Conservation (phyloP, 176 grass and related monocot genomes). For the Zoysia pacifica region DNA sequence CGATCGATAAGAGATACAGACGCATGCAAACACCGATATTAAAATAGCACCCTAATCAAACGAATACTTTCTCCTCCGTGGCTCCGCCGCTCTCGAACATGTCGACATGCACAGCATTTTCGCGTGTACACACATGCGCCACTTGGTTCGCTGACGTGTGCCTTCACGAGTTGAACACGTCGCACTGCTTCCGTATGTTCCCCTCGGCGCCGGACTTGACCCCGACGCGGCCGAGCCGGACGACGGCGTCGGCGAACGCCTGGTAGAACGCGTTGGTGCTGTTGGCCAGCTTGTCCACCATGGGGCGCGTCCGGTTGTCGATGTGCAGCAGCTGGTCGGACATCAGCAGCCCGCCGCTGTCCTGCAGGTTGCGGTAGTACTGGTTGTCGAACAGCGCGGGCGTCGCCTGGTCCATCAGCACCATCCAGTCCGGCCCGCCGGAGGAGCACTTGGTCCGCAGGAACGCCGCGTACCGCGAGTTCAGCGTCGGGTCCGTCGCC, state of each 20-base stretch:
- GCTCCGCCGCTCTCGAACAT: neutral
- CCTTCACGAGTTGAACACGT: conserved; percentile 63
- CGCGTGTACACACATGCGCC: conserved; percentile 15
- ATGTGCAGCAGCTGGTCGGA: conserved; percentile 74
- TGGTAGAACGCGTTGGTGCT: conserved; percentile 53
- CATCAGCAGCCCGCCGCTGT: conserved; percentile 56
- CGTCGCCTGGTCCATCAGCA: conserved; percentile 69
- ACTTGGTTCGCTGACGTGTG: neutral
- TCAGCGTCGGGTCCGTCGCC: conserved; percentile 51
- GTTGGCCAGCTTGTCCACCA: conserved; percentile 50
- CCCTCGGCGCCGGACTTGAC: conserved; percentile 68
- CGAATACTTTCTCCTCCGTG: neutral
- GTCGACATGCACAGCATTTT: conserved; percentile 15
- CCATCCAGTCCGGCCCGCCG: conserved; percentile 35
- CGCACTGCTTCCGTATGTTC: conserved; percentile 70
- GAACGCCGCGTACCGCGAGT: conserved; percentile 55
- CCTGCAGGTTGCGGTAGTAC: conserved; percentile 79
- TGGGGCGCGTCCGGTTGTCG: conserved; percentile 52
- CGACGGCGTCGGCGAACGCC: conserved; percentile 63
- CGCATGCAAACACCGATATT: neutral
- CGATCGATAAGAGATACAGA: neutral
- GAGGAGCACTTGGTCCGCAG: conserved; percentile 49
- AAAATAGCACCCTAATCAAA: neutral
- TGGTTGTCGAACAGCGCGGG: conserved; percentile 80
- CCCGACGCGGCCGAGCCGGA: conserved; percentile 65